Conservation (phyloP, 2,329 filamentous ascomycete genomes). For the Phyllosticta capitalensis region DNA sequence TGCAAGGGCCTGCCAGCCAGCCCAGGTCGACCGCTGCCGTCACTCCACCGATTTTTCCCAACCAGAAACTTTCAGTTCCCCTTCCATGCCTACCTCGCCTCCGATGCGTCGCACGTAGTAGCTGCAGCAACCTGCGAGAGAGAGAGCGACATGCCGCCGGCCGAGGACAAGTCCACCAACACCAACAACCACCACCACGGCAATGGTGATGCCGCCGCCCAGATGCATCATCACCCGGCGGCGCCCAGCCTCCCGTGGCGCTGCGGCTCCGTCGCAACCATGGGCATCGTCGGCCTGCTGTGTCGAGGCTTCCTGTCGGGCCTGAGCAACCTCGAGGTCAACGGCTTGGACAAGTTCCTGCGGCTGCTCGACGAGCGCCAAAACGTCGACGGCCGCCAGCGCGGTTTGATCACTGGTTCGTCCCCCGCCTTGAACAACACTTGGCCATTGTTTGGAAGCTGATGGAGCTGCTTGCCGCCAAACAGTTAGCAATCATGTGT, state of each 20-base stretch:
- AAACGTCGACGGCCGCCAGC: conserved; percentile 55
- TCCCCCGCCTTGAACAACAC: neutral
- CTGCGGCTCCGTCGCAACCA: conserved; percentile 60
- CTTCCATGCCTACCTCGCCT: neutral
- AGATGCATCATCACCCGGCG: conserved; percentile 32
- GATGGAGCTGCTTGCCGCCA: neutral
- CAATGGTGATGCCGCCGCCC: neutral
- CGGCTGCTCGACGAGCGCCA: conserved; percentile 63
- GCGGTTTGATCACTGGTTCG: conserved; percentile 75
- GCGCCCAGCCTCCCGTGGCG: conserved; percentile 61
- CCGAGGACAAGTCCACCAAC: neutral
- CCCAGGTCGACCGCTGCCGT: neutral
- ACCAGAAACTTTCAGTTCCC: neutral
- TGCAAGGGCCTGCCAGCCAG: neutral
- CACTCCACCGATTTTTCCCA: neutral
- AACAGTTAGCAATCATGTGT: conserved; percentile 77
- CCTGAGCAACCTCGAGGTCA: conserved; percentile 64
- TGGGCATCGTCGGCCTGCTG: conserved; percentile 62
- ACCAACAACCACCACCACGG: neutral
- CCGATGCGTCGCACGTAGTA: neutral
- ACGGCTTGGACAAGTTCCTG: conserved; percentile 67
- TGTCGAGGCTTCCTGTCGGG: conserved; percentile 67
- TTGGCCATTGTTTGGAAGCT: neutral
- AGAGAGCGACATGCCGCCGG: neutral
- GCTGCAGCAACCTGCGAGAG: no score